A percentile compares a stretch with the other conserved stretches of the same genome.
phyloP scores from a whole-genome alignment of 192 early-diverging fungal species.

The Coemansia guatemalensis region DNA sequence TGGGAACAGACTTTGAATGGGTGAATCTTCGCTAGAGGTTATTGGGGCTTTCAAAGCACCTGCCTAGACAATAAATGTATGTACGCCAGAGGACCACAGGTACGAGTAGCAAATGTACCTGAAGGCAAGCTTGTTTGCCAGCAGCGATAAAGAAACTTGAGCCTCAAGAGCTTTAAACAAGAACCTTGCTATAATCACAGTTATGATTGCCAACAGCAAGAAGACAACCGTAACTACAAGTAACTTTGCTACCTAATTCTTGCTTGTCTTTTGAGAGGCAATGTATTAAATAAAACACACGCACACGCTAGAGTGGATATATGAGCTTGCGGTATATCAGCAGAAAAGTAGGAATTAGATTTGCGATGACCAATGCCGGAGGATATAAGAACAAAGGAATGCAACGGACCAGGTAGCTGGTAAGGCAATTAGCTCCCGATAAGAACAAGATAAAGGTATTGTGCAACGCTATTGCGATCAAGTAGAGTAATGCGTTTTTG shows the following conservation, averaged over 20 bases:
- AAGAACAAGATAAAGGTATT: slow-evolving; percentile 1
- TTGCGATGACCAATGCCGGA: neutral
- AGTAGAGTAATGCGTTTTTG: neutral
- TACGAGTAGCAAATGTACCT: neutral
- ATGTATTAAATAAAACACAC: neutral
- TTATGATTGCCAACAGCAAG: neutral
- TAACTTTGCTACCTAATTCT: neutral
- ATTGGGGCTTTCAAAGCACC: neutral
- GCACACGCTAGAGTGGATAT: neutral
- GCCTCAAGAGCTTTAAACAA: neutral
- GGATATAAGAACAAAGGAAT: neutral
- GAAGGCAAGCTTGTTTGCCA: neutral
- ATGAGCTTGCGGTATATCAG: neutral
- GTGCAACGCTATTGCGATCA: neutral
- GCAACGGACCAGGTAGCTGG: neutral
- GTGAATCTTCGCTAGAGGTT: neutral
- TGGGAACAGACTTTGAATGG: slow-evolving; percentile 6
- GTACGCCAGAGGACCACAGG: neutral
- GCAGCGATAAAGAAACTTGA: neutral
- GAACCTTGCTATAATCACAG: neutral
- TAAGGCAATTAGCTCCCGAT: slow-evolving; percentile 3
- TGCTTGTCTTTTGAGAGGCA: neutral
- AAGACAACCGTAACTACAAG: neutral
- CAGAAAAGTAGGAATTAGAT: neutral
- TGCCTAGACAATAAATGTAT: slow-evolving; percentile 6